phyloP scores from a whole-genome alignment of 495 filamentous ascomycete genomes.

The Opeltia flavorubescens region DNA sequence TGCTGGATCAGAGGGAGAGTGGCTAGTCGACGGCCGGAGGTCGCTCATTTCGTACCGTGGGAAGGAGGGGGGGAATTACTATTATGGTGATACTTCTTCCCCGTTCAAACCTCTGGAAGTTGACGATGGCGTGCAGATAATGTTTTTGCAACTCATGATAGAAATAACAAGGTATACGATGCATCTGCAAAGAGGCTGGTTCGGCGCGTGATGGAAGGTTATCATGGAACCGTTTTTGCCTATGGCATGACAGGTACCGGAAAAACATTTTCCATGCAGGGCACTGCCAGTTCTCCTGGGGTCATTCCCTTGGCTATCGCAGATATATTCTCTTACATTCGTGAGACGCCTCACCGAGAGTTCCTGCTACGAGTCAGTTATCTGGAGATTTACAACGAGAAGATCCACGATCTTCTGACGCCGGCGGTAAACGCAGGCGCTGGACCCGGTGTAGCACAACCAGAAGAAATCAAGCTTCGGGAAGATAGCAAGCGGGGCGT shows the following conservation, averaged over 20 bases:
- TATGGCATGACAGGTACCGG: conserved; percentile 99
- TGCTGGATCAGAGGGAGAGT: conserved; percentile 61
- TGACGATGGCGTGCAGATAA: conserved; percentile 50
- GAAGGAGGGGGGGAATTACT: conserved; percentile 82
- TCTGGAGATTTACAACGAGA: conserved; percentile 97
- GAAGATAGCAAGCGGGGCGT: conserved; percentile 94
- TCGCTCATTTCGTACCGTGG: conserved; percentile 72
- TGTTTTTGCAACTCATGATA: conserved; percentile 82
- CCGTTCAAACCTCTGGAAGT: background rate
- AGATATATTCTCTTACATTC: conserved; percentile 97
- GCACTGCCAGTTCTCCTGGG: conserved; percentile 89
- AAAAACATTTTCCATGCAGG: conserved; percentile 99
- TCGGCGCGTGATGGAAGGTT: conserved; percentile 95
- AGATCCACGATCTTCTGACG: conserved; percentile 83
- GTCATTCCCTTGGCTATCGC: conserved; percentile 96
- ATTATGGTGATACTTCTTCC: conserved; percentile 52
- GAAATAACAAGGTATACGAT: conserved; percentile 91
- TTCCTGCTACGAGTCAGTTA: conserved; percentile 96
- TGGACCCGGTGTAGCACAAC: conserved; percentile 32
- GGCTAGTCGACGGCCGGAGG: conserved; percentile 78
- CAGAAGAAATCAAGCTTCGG: conserved; percentile 89
- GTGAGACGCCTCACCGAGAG: conserved; percentile 87
- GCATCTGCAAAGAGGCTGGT: conserved; percentile 85
- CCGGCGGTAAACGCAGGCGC: conserved; percentile 40
- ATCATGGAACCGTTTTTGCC: conserved; percentile 95